Evolutionary conservation across 2,329 filamentous ascomycete species (phyloP).

Genomic region (Cladophialophora bantiana): DNA sequence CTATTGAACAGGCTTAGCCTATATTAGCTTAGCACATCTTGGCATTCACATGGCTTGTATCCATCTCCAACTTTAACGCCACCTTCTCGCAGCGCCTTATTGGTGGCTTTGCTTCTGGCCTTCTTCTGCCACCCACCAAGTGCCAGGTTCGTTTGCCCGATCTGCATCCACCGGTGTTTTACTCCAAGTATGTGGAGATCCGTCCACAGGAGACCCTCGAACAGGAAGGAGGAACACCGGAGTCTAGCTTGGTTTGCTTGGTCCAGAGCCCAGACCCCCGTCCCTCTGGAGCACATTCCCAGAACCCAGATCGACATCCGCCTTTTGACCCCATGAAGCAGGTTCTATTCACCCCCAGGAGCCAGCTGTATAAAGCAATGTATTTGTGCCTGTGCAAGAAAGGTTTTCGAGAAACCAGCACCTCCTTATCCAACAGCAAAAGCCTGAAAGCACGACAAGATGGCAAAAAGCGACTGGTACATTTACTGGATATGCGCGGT

Average conservation of each 20-base stretch:
- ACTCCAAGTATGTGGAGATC: background rate
- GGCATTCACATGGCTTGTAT: background rate
- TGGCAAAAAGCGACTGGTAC: slow-evolving; percentile 10
- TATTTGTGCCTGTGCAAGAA: background rate
- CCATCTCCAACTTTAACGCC: background rate
- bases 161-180: background rate
- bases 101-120: background rate
- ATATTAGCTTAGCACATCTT: background rate
- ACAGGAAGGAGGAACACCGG: background rate
- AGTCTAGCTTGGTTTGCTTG: background rate
- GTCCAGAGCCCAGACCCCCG: too few relatives aligned
- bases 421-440: background rate
- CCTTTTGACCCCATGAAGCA: background rate
- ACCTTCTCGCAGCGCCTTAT: background rate
- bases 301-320: background rate
- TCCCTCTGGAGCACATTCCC: background rate
- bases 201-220: background rate
- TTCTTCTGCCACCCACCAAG: background rate
- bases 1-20: background rate
- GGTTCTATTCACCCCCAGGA: background rate
- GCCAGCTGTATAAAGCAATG: background rate
- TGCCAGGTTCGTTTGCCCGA: background rate
- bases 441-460: background rate
- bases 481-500: slow-evolving; percentile 16
- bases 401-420: background rate